Percentiles rank a stretch among this genome's conserved stretches.
These are phyloP conservation scores for Leishmania arabica DNA, from an alignment of 208 protist genomes.

Conservation along the genomic window DNA sequence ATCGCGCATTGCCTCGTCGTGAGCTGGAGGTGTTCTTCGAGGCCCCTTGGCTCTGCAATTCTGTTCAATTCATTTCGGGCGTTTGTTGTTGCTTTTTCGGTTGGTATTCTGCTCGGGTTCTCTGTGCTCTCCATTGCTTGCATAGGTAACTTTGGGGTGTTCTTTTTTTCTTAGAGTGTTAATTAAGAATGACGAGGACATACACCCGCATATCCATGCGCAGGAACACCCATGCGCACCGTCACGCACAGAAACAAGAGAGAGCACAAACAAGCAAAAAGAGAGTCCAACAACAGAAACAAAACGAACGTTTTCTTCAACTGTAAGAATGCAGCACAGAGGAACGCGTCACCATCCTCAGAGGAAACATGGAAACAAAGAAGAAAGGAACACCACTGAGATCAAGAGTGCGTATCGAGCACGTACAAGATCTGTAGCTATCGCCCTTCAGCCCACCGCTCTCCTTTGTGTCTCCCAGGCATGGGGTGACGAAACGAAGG, in stretches of 20 bases:
- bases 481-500: neutral
- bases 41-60: neutral
- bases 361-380: slow-evolving; percentile 7
- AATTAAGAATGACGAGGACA: slow-evolving; percentile 6
- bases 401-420: neutral
- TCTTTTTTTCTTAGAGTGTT: neutral
- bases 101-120: neutral
- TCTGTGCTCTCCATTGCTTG: neutral
- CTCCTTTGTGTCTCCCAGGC: neutral
- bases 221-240: neutral
- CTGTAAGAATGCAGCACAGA: slow-evolving; percentile 8
- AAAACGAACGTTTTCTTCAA: neutral
- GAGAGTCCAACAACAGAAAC: neutral
- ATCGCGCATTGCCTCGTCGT: neutral
- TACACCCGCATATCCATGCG: neutral
- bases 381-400: slow-evolving; percentile 5
- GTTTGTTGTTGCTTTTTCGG: neutral
- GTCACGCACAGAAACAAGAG: neutral
- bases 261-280: slow-evolving; percentile 2
- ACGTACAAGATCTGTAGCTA: neutral
- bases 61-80: neutral
- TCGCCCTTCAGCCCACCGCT: neutral
- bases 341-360: neutral
- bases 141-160: neutral
- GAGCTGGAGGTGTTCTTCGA: no score